Percentiles rank a stretch among this genome's conserved stretches.
Conservation (phyloP, 2,329 filamentous ascomycete genomes). For the Neopestalotiopsis sp. region DNA sequence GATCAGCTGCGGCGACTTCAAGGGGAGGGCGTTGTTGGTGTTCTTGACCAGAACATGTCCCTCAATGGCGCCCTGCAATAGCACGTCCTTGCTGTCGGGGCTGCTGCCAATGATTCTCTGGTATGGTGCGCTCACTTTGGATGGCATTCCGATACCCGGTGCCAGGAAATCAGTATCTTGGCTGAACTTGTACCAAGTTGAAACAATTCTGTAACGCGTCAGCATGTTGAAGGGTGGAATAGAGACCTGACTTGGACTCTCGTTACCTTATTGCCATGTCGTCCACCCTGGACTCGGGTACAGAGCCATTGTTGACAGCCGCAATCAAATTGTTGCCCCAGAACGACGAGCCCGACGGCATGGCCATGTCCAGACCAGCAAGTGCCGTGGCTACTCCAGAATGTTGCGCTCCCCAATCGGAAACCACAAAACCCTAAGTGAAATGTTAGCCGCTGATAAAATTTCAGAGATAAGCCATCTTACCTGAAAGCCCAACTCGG, state of each 20-base stretch:
- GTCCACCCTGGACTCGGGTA: conserved; percentile 59
- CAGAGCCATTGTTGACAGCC: conserved; percentile 65
- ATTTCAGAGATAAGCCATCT: conserved; percentile 12
- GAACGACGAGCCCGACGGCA: conserved; percentile 55
- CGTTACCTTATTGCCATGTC: conserved; percentile 62
- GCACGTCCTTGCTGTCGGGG: conserved; percentile 40
- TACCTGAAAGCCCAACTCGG: conserved; percentile 61
- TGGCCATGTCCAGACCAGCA: conserved; percentile 74
- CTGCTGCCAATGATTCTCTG: conserved; percentile 53
- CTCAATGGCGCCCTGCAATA: conserved; percentile 63
- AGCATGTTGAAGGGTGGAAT: background rate
- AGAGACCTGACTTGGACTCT: background rate
- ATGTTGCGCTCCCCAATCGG: conserved; percentile 73
- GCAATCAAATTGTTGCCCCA: conserved; percentile 61
- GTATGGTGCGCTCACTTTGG: conserved; percentile 53
- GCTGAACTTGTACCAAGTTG: conserved; percentile 61
- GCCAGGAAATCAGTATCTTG: conserved; percentile 53
- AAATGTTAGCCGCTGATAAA: background rate
- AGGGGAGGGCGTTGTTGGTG: conserved; percentile 56
- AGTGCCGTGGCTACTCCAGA: conserved; percentile 65
- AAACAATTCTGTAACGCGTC: conserved; percentile 43
- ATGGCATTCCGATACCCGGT: conserved; percentile 56
- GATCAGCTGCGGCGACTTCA: conserved; percentile 55
- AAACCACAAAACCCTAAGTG: conserved; percentile 63
- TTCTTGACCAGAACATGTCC: conserved; percentile 71